phyloP scores from a whole-genome alignment of 805 yeast genomes.

The Ogataea nakhonphanomensis region DNA sequence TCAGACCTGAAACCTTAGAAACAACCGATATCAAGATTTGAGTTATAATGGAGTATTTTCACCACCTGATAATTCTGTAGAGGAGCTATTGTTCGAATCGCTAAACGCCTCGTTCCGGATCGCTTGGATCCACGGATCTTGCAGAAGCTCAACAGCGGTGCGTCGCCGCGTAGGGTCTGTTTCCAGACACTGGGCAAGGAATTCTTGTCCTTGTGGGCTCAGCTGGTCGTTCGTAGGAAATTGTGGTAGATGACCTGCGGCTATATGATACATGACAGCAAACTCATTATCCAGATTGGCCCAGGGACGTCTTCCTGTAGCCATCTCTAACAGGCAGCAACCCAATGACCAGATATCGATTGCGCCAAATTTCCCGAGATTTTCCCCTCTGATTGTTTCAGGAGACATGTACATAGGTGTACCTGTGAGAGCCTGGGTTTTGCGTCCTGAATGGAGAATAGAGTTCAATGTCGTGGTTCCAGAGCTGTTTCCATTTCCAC shows the following conservation, averaged over 20 bases:
- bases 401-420: conserved; percentile 99
- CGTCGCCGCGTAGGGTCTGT: conserved; percentile 80
- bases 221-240: conserved; percentile 78
- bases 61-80: conserved; percentile 14
- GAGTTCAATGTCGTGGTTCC: conserved; percentile 16
- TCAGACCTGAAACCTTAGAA: conserved; percentile 51
- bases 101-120: conserved; percentile 70
- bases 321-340: conserved; percentile 94
- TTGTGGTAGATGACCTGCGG: conserved; percentile 89
- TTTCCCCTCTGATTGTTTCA: conserved; percentile 82
- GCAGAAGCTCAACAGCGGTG: conserved; percentile 77
- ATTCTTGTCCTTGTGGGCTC: conserved; percentile 66
- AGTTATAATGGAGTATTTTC: conserved; percentile 8
- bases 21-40: conserved; percentile 49
- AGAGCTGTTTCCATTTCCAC: conserved; percentile 9
- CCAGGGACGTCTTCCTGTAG: conserved; percentile 96
- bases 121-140: conserved; percentile 85
- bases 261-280: conserved; percentile 98
- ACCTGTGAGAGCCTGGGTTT: conserved; percentile 59
- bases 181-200: conserved; percentile 72
- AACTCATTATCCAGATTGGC: conserved; percentile 92
- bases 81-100: conserved; percentile 29
- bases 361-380: conserved; percentile 57
- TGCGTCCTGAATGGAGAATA: conserved; percentile 23
- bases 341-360: conserved; percentile 96